Evolutionary conservation across 164 flowering plant genomes (phyloP).

Genomic region (Vitis labrusca): DNA sequence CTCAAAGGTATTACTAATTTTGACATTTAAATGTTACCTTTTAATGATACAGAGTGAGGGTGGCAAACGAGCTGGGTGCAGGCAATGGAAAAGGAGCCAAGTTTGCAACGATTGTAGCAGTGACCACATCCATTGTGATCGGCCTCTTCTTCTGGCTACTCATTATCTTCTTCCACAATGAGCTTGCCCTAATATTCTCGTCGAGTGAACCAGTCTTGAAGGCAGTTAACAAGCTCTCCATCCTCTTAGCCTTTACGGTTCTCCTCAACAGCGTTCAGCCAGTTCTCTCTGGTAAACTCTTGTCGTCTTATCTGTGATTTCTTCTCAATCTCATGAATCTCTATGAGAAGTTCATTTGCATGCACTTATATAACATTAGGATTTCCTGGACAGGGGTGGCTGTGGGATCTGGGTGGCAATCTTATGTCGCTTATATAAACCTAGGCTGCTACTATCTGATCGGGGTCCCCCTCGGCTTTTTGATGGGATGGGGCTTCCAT

Average conservation of each 20-base stretch:
- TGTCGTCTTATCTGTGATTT: background rate
- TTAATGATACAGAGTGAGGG: conserved; percentile 47
- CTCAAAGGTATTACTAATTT: no score
- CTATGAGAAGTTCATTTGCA: no score
- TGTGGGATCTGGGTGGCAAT: conserved; percentile 81
- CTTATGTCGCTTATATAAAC: conserved; percentile 60
- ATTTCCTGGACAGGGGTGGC: conserved; percentile 47
- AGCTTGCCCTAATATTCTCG: conserved; percentile 50
- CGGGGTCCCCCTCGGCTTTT: conserved; percentile 60
- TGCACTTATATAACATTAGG: no score
- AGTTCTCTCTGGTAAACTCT: conserved; percentile 54
- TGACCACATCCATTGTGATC: conserved; percentile 41
- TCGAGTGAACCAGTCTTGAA: conserved; percentile 37
- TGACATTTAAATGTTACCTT: no score
- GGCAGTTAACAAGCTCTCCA: conserved; percentile 41
- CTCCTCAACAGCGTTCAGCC: conserved; percentile 73
- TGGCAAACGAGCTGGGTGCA: conserved; percentile 76
- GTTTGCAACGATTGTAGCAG: conserved; percentile 52
- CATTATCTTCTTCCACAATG: conserved; percentile 41
- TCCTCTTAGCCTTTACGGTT: conserved; percentile 57
- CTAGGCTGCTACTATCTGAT: conserved; percentile 61
- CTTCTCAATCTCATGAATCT: no score
- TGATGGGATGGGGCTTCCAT: conserved; percentile 51
- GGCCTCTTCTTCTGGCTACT: conserved; percentile 52
- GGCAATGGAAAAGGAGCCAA: conserved; percentile 62